These are phyloP conservation scores for Silybum marianum DNA, from an alignment of 129 eudicot species.

Conservation along the genomic window DNA sequence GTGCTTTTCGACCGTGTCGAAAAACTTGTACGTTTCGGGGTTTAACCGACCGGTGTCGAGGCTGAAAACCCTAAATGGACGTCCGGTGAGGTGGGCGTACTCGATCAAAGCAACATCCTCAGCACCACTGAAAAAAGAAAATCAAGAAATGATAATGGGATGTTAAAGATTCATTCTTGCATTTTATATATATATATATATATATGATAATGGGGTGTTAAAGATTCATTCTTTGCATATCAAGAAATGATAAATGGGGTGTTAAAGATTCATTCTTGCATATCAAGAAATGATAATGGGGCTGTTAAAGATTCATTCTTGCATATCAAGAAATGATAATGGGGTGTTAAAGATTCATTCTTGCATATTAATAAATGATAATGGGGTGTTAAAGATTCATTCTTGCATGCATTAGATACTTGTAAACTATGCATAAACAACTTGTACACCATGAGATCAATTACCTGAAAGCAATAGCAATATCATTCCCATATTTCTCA, in stretches of 20 bases:
- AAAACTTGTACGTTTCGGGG: conserved; percentile 83
- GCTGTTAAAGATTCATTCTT: too few species aligned
- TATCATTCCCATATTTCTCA: conserved; percentile 78
- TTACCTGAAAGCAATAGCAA: conserved; percentile 98
- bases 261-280: background rate
- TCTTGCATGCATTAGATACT: background rate
- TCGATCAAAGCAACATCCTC: conserved; percentile 98
- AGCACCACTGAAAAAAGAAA: conserved; percentile 73
- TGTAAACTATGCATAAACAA: background rate
- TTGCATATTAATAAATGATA: too few species aligned
- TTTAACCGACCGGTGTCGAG: conserved; percentile 90
- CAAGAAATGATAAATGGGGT: too few species aligned
- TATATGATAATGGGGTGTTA: too few species aligned
- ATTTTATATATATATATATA: too few species aligned
- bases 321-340: too few species aligned
- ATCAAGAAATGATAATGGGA: conserved; percentile 6
- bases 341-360: too few species aligned
- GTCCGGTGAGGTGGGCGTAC: conserved; percentile 91
- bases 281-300: background rate
- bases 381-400: background rate
- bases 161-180: conserved; percentile 8
- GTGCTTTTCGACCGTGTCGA: conserved; percentile 80
- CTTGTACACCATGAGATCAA: conserved; percentile 5
- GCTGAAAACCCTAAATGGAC: conserved; percentile 92
- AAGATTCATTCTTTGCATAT: too few species aligned